Evolutionary conservation across 192 early-diverging fungal genomes (phyloP).

Genomic region (Mortierella claussenii): DNA sequence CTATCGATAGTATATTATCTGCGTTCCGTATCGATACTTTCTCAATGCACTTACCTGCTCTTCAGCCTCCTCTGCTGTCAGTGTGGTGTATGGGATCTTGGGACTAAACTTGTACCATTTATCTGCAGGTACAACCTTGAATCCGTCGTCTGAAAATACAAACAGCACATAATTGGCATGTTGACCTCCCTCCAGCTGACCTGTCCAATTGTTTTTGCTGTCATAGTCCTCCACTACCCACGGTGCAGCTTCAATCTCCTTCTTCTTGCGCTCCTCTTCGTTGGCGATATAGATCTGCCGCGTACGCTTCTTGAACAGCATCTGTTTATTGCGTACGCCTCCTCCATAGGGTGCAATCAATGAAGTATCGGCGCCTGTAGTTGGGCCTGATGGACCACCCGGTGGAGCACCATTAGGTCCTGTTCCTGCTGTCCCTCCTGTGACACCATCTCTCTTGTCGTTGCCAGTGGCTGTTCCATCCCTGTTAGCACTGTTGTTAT

Average conservation of each 20-base stretch:
- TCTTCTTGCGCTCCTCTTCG: slow-evolving; percentile 75
- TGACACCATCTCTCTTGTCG: slow-evolving; percentile 3
- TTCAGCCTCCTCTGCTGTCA: slow-evolving; percentile 82
- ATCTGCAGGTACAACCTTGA: slow-evolving; percentile 78
- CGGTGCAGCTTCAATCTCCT: slow-evolving; percentile 77
- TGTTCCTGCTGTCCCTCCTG: slow-evolving; percentile 27
- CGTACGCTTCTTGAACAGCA: slow-evolving; percentile 85
- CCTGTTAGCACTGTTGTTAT: slow-evolving; percentile 4
- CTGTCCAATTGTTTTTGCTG: slow-evolving; percentile 70
- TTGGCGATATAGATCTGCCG: slow-evolving; percentile 80
- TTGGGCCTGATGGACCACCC: slow-evolving; percentile 52
- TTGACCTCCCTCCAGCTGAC: slow-evolving; percentile 78
- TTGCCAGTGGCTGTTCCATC: slow-evolving; percentile 4
- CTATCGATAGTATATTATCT: too few species aligned
- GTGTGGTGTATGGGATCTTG: slow-evolving; percentile 69
- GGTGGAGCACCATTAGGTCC: slow-evolving; percentile 52
- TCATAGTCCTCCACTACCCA: slow-evolving; percentile 86
- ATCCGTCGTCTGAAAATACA: slow-evolving; percentile 78
- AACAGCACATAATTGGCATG: slow-evolving; percentile 76
- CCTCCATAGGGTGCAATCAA: slow-evolving; percentile 80
- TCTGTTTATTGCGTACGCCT: slow-evolving; percentile 79
- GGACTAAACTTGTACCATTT: slow-evolving; percentile 84
- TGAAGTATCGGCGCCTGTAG: slow-evolving; percentile 67
- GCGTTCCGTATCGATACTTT: too few species aligned
- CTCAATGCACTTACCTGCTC: slow-evolving; percentile 64